Conservation (phyloP, 2,329 filamentous ascomycete species). For the Trichoderma cornu-damae region DNA sequence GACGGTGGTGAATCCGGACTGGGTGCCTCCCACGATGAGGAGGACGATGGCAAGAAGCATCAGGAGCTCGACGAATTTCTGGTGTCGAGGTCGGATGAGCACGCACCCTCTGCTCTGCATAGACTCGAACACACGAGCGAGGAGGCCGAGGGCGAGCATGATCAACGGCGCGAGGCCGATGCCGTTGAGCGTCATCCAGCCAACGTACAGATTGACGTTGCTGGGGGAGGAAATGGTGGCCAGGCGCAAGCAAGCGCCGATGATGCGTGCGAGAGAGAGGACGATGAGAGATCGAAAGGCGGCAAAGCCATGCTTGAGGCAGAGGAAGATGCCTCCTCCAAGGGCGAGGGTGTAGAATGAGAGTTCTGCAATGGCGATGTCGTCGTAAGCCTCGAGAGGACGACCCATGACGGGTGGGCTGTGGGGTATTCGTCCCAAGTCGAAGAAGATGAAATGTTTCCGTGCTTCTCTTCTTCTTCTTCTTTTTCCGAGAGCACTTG, state of each 20-base stretch:
- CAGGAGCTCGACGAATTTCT: slow-evolving; percentile 38
- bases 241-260: slow-evolving; percentile 44
- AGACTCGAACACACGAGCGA: slow-evolving; percentile 41
- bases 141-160: slow-evolving; percentile 36
- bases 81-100: slow-evolving; percentile 28
- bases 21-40: slow-evolving; percentile 31
- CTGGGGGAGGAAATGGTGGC: slow-evolving; percentile 47
- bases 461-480: too few species aligned
- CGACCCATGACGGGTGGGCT: slow-evolving; percentile 19
- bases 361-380: slow-evolving; percentile 32
- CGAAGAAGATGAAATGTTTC: too few species aligned
- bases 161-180: slow-evolving; percentile 43
- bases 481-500: background rate
- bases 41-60: slow-evolving; percentile 38
- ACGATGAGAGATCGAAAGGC: slow-evolving; percentile 59
- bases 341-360: slow-evolving; percentile 30
- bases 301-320: slow-evolving; percentile 47
- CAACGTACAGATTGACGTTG: slow-evolving; percentile 34
- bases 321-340: slow-evolving; percentile 35
- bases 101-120: slow-evolving; percentile 36
- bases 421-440: slow-evolving; percentile 2
- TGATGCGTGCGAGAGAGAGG: slow-evolving; percentile 53
- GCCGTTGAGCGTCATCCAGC: slow-evolving; percentile 31
- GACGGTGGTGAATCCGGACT: slow-evolving; percentile 24
- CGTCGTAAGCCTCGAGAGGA: slow-evolving; percentile 29